phyloP scores from a whole-genome alignment of 306 rosid species.

The Lathyrus sativus region DNA sequence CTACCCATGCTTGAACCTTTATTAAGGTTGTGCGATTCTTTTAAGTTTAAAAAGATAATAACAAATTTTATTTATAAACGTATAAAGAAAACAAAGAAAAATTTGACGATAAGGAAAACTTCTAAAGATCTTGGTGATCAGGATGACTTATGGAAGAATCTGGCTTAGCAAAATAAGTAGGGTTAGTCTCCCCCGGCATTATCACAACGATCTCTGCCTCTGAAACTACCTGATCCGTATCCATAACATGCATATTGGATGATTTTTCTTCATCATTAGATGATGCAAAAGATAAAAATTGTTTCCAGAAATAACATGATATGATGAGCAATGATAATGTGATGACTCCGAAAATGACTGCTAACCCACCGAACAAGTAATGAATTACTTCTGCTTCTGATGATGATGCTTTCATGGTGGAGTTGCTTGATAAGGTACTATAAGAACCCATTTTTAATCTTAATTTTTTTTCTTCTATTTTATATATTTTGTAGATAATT shows the following conservation, averaged over 20 bases:
- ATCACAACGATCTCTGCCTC: conserved; percentile 66
- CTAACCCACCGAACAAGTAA: conserved; percentile 65
- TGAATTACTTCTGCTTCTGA: conserved; percentile 46
- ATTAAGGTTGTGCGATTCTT: too few relatives aligned
- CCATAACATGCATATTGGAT: conserved; percentile 25
- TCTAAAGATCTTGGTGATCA: neutral
- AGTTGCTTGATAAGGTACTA: conserved; percentile 25
- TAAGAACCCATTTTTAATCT: conserved; percentile 41
- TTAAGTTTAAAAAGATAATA: too few relatives aligned
- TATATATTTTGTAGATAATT: neutral
- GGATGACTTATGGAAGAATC: conserved; percentile 17
- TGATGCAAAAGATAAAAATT: conserved; percentile 19
- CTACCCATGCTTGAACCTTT: too few relatives aligned
- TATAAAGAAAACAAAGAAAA: neutral
- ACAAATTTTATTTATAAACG: too few relatives aligned
- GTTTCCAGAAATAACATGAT: conserved; percentile 51
- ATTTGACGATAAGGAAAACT: neutral
- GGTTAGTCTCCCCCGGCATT: conserved; percentile 78
- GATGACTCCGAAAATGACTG: conserved; percentile 56
- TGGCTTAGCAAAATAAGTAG: conserved; percentile 76
- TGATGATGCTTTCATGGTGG: conserved; percentile 17
- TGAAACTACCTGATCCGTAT: conserved; percentile 16
- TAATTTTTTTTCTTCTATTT: neutral
- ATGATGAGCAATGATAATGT: conserved; percentile 52
- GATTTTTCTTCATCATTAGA: conserved; percentile 35